Evolutionary conservation across 1,284 basidiomycete genomes (phyloP).

Genomic region (Fomitopsis pinicola): DNA sequence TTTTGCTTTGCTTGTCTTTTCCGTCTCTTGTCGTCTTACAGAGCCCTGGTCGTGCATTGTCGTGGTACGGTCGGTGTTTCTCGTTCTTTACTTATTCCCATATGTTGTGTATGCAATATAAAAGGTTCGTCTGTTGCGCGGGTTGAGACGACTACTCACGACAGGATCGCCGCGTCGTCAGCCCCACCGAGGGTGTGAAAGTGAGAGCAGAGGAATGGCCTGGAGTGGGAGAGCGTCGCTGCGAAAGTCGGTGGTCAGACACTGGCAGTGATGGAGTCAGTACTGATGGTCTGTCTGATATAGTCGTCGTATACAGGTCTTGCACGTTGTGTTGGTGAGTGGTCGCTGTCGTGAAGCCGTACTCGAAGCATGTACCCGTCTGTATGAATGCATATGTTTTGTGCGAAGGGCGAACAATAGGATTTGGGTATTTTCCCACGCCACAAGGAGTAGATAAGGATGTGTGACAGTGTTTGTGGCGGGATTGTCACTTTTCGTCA

Average conservation of each 20-base stretch:
- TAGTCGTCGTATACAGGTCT: not conserved
- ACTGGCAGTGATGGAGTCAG: not conserved
- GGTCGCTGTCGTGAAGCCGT: not conserved
- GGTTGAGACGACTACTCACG: slow-evolving; percentile 11
- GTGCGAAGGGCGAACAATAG: no score
- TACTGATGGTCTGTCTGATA: not conserved
- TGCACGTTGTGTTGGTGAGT: not conserved
- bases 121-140: slow-evolving; percentile 20
- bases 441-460: slow-evolving; percentile 23
- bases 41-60: not conserved
- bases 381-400: no score
- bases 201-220: not conserved
- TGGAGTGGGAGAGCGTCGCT: not conserved
- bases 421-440: slow-evolving; percentile 15
- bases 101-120: slow-evolving; percentile 9
- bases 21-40: slow-evolving; percentile 7
- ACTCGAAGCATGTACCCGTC: no score
- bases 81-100: slow-evolving; percentile 8
- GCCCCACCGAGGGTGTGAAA: not conserved
- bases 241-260: not conserved
- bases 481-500: slow-evolving; percentile 39
- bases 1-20: slow-evolving; percentile 10
- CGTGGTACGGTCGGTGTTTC: slow-evolving; percentile 25
- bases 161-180: not conserved
- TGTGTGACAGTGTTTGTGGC: slow-evolving; percentile 29